Evolutionary conservation across 177 flowering plant genomes (phyloP).

Genomic region (Vitis hybrid): DNA sequence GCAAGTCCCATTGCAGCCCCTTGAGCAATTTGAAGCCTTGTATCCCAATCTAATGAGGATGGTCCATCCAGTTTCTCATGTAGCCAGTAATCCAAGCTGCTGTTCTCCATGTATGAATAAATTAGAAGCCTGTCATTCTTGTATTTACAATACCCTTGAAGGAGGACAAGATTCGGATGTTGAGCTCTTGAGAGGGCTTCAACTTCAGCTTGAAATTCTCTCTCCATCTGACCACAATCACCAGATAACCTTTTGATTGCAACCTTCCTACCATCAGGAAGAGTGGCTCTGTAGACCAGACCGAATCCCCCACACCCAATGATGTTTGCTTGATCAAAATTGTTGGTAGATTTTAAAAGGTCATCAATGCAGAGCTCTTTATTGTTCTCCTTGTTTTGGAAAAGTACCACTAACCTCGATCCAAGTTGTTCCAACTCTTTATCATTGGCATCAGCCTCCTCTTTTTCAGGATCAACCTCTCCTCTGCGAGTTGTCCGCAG

Average conservation of each 20-base stretch:
- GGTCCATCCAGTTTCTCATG: slow-evolving; percentile 49
- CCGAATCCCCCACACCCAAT: slow-evolving; percentile 61
- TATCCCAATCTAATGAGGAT: slow-evolving; percentile 37
- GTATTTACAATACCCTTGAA: slow-evolving; percentile 47
- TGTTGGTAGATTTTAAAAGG: slow-evolving; percentile 36
- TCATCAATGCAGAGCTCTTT: slow-evolving; percentile 38
- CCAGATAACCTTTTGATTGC: slow-evolving; percentile 58
- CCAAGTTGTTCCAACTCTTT: slow-evolving; percentile 25
- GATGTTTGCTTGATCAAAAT: slow-evolving; percentile 50
- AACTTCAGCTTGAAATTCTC: slow-evolving; percentile 57
- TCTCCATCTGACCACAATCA: slow-evolving; percentile 53
- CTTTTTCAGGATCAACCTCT: slow-evolving; percentile 29
- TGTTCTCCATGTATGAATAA: slow-evolving; percentile 53
- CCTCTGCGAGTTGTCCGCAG: slow-evolving; percentile 16
- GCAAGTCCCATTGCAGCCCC: slow-evolving; percentile 50
- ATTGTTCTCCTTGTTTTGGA: slow-evolving; percentile 25
- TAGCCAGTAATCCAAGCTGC: slow-evolving; percentile 59
- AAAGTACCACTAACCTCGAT: slow-evolving; percentile 33
- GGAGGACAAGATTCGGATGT: slow-evolving; percentile 55
- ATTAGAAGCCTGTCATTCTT: slow-evolving; percentile 44
- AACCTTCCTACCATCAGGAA: slow-evolving; percentile 40
- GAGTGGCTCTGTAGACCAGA: slow-evolving; percentile 47
- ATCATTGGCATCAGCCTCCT: slow-evolving; percentile 12
- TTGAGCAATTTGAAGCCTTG: slow-evolving; percentile 42
- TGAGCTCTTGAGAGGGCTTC: slow-evolving; percentile 56